Base-by-base conservation (phyloP, 805 yeast species). In the Yarrowia sp. region DNA sequence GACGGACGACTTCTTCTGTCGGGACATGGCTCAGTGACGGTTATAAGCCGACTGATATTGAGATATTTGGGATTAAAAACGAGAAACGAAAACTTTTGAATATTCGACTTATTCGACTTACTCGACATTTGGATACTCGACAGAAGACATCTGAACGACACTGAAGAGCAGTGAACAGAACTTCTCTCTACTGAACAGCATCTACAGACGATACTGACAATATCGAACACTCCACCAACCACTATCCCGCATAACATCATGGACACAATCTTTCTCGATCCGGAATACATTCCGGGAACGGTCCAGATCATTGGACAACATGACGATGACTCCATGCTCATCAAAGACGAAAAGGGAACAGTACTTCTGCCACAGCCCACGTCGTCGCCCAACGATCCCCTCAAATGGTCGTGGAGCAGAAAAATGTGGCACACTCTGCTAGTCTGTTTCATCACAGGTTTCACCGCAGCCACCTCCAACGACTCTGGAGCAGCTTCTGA, bases 401-500 rank as follows among this genome's bases (percentile, higher is more conserved):
- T 87, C 64, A 85, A 83, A 68, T 87, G 91, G 91, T 62, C 81
- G 2, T 71, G 68, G 19, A 66, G 71, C 49, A 77, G 88, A 52
- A 85, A 85, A 69, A 72, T 75, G 73, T 59, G 81, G 56, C 80
- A 81, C 43, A 75, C 82, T 64, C 75, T 81, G 4, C 32, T 74
- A 40, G 71, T 74, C 9, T 76, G 80, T 16, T 75, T 77, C 56
- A 79, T 80, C 43, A 79, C 80, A 2, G 85, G 85, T 63, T 72
- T 79, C 65, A 78, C 82, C 17, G 74, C 80, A 33, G 83, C 85
- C 11, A 83, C 85, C 0, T 83, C 92, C 5, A 89, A 89, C 72
- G 87, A 85, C 72, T 91, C 92, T 0, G 88, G 89, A 33, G 80
- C 91, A 1, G 81, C 87, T 7, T 91, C 87, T 70, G 89, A 86